Percentiles rank a stretch among this genome's conserved stretches.
These are phyloP conservation scores for Niebla homalea DNA, from an alignment of 495 filamentous ascomycete species.

Conservation along the genomic window DNA sequence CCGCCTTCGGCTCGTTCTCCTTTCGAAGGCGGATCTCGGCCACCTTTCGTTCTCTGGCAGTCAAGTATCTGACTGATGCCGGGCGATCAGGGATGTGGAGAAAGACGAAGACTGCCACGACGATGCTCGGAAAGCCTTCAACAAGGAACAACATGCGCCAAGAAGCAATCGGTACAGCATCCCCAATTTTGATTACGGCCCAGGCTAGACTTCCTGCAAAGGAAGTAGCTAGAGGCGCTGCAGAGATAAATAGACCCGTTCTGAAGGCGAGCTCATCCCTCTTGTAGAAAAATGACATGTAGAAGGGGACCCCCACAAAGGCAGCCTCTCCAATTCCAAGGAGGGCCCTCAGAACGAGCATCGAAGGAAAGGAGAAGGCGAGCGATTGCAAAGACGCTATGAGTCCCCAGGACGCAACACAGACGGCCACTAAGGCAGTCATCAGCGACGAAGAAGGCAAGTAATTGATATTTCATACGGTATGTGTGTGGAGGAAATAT, in stretches of 20 bases:
- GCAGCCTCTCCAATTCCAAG: slow-evolving; percentile 50
- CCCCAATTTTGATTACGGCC: slow-evolving; percentile 38
- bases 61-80: slow-evolving; percentile 37
- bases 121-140: slow-evolving; percentile 48
- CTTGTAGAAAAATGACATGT: slow-evolving; percentile 47
- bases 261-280: slow-evolving; percentile 48
- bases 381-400: slow-evolving; percentile 61
- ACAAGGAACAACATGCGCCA: slow-evolving; percentile 49
- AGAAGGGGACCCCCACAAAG: slow-evolving; percentile 50
- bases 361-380: slow-evolving; percentile 36
- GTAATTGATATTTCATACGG: slow-evolving; percentile 29
- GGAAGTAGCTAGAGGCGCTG: slow-evolving; percentile 48
- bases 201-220: slow-evolving; percentile 57
- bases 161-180: slow-evolving; percentile 37
- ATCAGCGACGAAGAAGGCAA: slow-evolving; percentile 7
- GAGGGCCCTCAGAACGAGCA: slow-evolving; percentile 33
- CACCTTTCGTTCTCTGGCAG: slow-evolving; percentile 29
- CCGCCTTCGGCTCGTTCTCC: slow-evolving; percentile 16
- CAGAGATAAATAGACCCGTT: slow-evolving; percentile 48
- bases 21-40: slow-evolving; percentile 36
- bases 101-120: slow-evolving; percentile 43
- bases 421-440: slow-evolving; percentile 28
- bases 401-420: slow-evolving; percentile 50
- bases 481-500: slow-evolving; percentile 46
- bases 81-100: slow-evolving; percentile 41